Evolutionary conservation across 805 yeast genomes (phyloP).

Genomic region (Pichia kluyveri): DNA sequence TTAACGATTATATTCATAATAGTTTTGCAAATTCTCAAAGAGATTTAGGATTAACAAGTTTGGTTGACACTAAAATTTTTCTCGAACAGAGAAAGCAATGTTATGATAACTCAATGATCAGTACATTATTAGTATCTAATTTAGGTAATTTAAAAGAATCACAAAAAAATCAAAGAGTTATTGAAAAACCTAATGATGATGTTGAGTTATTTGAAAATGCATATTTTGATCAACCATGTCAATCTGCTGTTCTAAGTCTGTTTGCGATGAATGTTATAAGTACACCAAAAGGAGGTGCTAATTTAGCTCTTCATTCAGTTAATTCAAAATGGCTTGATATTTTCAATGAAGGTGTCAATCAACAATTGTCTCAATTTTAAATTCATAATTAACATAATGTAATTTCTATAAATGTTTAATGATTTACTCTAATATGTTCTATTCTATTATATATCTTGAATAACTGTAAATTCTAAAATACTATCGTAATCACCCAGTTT

Average conservation of each 20-base stretch:
- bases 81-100: constrained; percentile 2
- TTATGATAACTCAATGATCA: constrained; percentile 8
- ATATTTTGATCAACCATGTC: constrained; percentile 10
- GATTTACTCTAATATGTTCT: neutral
- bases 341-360: constrained; percentile 1
- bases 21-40: constrained; percentile 5
- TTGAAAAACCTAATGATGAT: neutral
- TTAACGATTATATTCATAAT: constrained; percentile 7
- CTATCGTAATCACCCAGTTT: constrained; percentile 20
- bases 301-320: constrained; percentile 3
- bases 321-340: constrained; percentile 5
- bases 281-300: constrained; percentile 4
- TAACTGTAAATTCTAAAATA: constrained; percentile 17
- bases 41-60: constrained; percentile 9
- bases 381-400: neutral
- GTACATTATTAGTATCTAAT: constrained; percentile 9
- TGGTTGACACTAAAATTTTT: constrained; percentile 6
- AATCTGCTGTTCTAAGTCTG: constrained; percentile 7
- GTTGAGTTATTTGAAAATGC: constrained; percentile 2
- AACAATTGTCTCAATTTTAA: neutral
- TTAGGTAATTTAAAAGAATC: constrained; percentile 1
- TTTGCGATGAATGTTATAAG: constrained; percentile 10
- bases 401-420: neutral
- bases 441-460: constrained; percentile 7
- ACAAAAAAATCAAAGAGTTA: neutral